Percentiles rank a stretch among this genome's conserved stretches.
phyloP scores from a whole-genome alignment of 2,329 filamentous ascomycete species.

The Aureobasidium zeae region DNA sequence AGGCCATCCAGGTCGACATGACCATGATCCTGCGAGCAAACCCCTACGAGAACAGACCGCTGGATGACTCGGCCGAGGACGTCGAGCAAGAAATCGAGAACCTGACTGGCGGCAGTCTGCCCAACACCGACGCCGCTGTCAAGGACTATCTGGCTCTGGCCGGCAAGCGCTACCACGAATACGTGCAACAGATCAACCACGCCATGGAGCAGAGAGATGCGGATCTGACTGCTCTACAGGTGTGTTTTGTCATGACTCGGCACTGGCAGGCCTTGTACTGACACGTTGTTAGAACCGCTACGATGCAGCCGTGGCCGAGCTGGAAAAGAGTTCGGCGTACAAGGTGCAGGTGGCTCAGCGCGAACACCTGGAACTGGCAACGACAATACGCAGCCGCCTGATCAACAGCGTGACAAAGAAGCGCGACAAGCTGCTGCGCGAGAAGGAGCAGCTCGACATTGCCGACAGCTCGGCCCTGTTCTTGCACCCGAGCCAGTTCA shows the following conservation, averaged over 20 bases:
- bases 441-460: constrained; percentile 59
- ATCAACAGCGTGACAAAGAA: constrained; percentile 50
- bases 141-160: constrained; percentile 58
- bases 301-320: constrained; percentile 45
- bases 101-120: constrained; percentile 34
- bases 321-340: constrained; percentile 49
- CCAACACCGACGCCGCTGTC: constrained; percentile 45
- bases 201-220: constrained; percentile 80
- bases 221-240: constrained; percentile 70
- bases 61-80: constrained; percentile 57
- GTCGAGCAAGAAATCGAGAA: constrained; percentile 51
- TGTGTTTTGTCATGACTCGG: no score
- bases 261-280: no score
- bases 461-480: constrained; percentile 57
- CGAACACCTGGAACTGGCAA: constrained; percentile 50
- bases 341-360: constrained; percentile 53
- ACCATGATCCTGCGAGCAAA: constrained; percentile 77
- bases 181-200: constrained; percentile 78
- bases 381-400: constrained; percentile 53
- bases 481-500: constrained; percentile 57
- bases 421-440: constrained; percentile 48
- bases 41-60: constrained; percentile 59
- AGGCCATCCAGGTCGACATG: constrained; percentile 86
- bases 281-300: constrained; percentile 51
- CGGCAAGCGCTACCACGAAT: constrained; percentile 75